phyloP scores from a whole-genome alignment of 805 yeast genomes.

The Yamadazyma paraphyllophila region DNA sequence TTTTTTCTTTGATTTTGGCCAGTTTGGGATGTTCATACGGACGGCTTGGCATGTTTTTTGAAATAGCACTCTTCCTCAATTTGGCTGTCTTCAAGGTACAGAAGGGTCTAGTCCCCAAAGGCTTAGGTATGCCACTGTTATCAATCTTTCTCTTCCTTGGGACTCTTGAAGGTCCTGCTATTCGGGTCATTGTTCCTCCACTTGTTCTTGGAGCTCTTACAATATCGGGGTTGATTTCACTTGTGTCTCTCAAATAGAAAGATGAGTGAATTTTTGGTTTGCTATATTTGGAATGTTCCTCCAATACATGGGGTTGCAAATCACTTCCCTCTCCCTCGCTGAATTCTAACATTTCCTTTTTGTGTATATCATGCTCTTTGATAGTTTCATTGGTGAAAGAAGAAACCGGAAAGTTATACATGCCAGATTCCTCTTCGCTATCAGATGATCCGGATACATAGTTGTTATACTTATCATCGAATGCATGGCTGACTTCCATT shows the following conservation, averaged over 20 bases:
- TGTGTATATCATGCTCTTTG: too few species aligned
- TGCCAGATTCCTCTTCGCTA: background rate
- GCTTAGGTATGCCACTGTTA: background rate
- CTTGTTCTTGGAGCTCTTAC: background rate
- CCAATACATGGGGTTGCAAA: background rate
- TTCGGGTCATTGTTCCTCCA: background rate
- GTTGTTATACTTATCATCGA: constrained; percentile 11
- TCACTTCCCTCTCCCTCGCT: too few species aligned
- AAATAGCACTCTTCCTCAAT: background rate
- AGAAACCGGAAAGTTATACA: too few species aligned
- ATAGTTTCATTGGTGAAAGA: too few species aligned
- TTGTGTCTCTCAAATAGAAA: background rate
- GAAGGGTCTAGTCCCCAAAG: background rate
- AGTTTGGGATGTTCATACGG: background rate
- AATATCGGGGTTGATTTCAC: constrained; percentile 10
- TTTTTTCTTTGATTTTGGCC: background rate
- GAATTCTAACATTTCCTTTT: too few species aligned
- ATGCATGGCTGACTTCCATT: constrained; percentile 5
- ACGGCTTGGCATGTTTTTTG: background rate
- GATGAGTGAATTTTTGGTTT: background rate
- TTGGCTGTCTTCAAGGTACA: background rate
- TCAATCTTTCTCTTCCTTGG: background rate
- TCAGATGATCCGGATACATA: constrained; percentile 8
- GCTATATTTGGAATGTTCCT: background rate
- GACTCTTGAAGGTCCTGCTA: background rate